Base-by-base conservation (phyloP, 1,139 yeast species). In the Wickerhamomyces sp. region DNA sequence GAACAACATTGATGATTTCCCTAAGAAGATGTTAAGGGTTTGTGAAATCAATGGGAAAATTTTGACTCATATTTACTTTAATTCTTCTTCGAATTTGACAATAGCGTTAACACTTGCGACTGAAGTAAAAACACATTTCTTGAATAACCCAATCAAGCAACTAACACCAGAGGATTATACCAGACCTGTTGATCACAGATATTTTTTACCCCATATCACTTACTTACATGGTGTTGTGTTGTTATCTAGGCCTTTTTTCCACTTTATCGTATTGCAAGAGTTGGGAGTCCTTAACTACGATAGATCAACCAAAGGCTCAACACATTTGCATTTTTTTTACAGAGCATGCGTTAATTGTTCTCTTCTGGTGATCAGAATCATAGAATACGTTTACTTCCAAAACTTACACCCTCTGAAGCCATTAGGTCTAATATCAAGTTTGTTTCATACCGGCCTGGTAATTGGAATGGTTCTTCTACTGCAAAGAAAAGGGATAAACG, bases 221-320 rank as follows among this genome's bases (percentile, higher is more conserved):
- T 68, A 70, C 41, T 54, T 72, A 27, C 62, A 63, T 50, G 68
- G 71, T 2, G 63, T 71, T 18, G 61, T 71, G 46, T 51, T 72
- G 21, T 54, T 73, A 17, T 60, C 74, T 26, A 59, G 76, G 18
- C 77, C 78, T 10, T 70, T 72, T 44, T 68, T 70, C 51, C 64
- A 70, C 52, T 67, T 64, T 39, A 50, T 58, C 33, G 49, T 60
- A 3, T 44, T 61, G 17, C 52, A 50, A 31, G 54, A 53, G 19
- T 39, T 52, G 36, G 43, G 52, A 24, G 27, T 49, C 15, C 43
- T 47, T 21, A 36, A 36, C 14, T 48, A 37, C 35, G 42, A 39
- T 42, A 37, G 45, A 22, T 32, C 43, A 16, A 33, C 50, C 29
- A 50, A 49, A 32, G 49, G 56, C 42, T 42, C 37, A 16, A 33